These are phyloP conservation scores for Leptomonas pyrrhocoris DNA, from an alignment of 208 protist species.

Conservation along the genomic window DNA sequence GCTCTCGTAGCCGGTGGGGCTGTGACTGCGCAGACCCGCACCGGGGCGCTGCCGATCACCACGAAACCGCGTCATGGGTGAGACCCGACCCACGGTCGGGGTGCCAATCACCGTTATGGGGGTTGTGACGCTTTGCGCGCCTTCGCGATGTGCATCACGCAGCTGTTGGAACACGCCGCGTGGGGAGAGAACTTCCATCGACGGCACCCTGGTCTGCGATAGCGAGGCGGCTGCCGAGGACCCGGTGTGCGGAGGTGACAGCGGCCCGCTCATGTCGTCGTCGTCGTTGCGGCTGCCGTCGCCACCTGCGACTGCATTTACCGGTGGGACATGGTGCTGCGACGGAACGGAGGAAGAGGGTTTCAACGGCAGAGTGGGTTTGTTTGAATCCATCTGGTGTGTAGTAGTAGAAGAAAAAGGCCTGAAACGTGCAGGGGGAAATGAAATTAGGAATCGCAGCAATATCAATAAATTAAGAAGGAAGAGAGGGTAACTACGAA, in stretches of 20 bases:
- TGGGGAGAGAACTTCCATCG: too few species aligned
- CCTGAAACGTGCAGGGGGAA: constrained; percentile 9
- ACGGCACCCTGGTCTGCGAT: too few species aligned
- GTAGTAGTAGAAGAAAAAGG: background rate
- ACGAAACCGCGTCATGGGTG: background rate
- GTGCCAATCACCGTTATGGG: background rate
- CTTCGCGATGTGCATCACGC: background rate
- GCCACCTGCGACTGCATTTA: background rate
- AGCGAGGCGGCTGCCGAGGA: too few species aligned
- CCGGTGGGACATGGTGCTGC: constrained; percentile 13
- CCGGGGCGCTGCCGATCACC: constrained; percentile 3
- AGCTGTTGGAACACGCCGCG: background rate
- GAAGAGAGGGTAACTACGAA: too few species aligned
- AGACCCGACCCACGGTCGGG: background rate
- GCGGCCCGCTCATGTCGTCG: constrained; percentile 2
- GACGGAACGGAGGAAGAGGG: background rate
- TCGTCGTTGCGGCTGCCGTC: background rate
- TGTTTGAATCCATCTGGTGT: background rate
- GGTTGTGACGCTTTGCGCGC: background rate
- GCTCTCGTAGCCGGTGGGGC: constrained; percentile 3
- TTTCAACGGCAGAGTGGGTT: background rate
- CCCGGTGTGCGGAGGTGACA: background rate
- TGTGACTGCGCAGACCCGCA: constrained; percentile 16
- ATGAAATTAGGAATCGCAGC: too few species aligned
- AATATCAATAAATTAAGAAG: too few species aligned